Evolutionary conservation across 768 basidiomycete genomes (phyloP).

Genomic region (Pisolithus marmoratus): DNA sequence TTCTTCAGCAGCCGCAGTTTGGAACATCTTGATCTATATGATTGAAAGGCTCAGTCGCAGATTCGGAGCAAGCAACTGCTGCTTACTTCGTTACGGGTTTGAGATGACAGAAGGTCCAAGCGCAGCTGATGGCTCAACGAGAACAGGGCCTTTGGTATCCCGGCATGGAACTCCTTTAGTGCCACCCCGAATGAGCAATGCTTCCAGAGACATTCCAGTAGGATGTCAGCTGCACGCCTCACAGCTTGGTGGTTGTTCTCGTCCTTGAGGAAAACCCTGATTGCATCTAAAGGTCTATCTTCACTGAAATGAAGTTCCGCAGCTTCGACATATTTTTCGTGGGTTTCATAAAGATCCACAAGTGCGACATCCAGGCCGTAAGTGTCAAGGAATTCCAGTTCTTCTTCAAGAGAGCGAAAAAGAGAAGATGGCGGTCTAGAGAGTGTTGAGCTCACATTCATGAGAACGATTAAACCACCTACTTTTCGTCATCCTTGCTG

Average conservation of each 20-base stretch:
- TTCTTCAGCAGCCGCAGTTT: constrained; percentile 25
- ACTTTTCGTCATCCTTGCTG: constrained; percentile 26
- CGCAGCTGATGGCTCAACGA: constrained; percentile 15
- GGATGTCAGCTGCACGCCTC: constrained; percentile 31
- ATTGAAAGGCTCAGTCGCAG: not conserved
- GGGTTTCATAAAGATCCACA: constrained; percentile 37
- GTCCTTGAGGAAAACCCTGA: constrained; percentile 38
- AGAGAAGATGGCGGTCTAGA: constrained; percentile 42
- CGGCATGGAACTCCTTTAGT: constrained; percentile 3
- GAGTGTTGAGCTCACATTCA: constrained; percentile 1
- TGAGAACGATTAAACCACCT: constrained; percentile 3
- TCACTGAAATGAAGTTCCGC: constrained; percentile 46
- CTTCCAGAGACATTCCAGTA: constrained; percentile 43
- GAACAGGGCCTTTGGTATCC: constrained; percentile 18
- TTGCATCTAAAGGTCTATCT: constrained; percentile 42
- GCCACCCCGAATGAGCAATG: constrained; percentile 37
- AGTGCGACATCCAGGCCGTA: constrained; percentile 46
- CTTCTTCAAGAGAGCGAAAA: constrained; percentile 47
- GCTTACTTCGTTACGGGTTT: constrained; percentile 10
- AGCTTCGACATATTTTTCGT: constrained; percentile 42
- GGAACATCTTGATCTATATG: constrained; percentile 31
- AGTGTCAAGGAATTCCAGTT: constrained; percentile 51
- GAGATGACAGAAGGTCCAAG: constrained; percentile 1
- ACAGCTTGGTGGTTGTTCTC: constrained; percentile 19
- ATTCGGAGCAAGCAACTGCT: not conserved